Evolutionary conservation across 2,329 filamentous ascomycete species (phyloP).

Genomic region (Epichloe festucae): DNA sequence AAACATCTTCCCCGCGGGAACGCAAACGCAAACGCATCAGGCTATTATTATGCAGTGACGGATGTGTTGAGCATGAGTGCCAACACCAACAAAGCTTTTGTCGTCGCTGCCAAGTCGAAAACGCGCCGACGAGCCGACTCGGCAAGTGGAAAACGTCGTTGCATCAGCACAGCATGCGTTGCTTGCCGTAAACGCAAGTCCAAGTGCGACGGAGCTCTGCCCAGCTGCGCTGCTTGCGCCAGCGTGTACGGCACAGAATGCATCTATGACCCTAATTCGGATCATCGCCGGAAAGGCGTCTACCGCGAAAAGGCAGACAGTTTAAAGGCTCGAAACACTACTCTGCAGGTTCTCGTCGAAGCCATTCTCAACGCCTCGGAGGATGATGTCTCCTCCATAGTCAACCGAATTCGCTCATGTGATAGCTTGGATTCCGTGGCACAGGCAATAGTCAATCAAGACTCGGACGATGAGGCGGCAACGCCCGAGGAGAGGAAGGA

Average conservation of each 20-base stretch:
- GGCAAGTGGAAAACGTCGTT: conserved; percentile 52
- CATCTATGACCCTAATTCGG: conserved; percentile 90
- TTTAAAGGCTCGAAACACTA: conserved; percentile 75
- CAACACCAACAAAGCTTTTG: conserved; percentile 5
- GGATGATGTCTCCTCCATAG: conserved; percentile 68
- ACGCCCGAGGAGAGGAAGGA: conserved; percentile 26
- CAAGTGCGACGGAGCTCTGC: conserved; percentile 84
- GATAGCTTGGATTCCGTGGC: conserved; percentile 51
- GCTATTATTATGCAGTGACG: neutral
- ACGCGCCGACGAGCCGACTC: conserved; percentile 34
- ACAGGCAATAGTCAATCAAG: conserved; percentile 36
- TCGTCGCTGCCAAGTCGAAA: conserved; percentile 31
- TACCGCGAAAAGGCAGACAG: conserved; percentile 89
- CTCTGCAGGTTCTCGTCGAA: conserved; percentile 82
- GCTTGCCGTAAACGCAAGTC: conserved; percentile 69
- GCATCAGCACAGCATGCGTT: conserved; percentile 75
- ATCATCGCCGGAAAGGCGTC: conserved; percentile 90
- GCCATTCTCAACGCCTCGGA: conserved; percentile 85
- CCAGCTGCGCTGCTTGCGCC: conserved; percentile 88
- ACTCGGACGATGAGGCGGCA: conserved; percentile 10
- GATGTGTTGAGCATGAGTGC: neutral
- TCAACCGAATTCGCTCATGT: conserved; percentile 78
- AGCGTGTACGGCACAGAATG: conserved; percentile 88
- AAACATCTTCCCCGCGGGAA: neutral
- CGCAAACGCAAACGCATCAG: neutral